These are phyloP conservation scores for Phytopythium sindhum DNA, from an alignment of 352 stramenopile genomes.

Conservation along the genomic window DNA sequence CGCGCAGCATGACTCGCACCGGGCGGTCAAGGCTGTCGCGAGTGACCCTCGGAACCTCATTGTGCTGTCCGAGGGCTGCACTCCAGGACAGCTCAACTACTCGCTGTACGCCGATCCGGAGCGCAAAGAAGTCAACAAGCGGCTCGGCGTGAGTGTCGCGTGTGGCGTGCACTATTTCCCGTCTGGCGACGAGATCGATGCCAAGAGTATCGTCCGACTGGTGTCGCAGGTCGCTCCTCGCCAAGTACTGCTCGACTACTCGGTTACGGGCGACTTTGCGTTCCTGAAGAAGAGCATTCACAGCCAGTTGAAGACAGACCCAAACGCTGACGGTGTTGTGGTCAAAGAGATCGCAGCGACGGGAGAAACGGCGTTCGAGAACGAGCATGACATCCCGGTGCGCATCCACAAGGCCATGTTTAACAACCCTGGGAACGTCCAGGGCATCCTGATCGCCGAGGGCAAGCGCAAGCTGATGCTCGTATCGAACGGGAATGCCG, in stretches of 20 bases:
- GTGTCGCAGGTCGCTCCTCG: slow-evolving; percentile 47
- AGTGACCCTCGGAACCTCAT: slow-evolving; percentile 80
- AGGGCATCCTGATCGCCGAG: slow-evolving; percentile 76
- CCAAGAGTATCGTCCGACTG: slow-evolving; percentile 82
- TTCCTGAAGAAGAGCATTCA: slow-evolving; percentile 63
- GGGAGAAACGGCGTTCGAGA: slow-evolving; percentile 35
- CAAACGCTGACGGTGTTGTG: slow-evolving; percentile 14
- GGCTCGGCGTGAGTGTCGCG: slow-evolving; percentile 55
- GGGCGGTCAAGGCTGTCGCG: slow-evolving; percentile 57
- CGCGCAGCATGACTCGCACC: slow-evolving; percentile 61
- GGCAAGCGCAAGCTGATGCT: slow-evolving; percentile 80
- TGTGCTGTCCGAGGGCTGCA: slow-evolving; percentile 82
- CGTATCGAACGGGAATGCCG: slow-evolving; percentile 59
- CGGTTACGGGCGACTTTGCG: slow-evolving; percentile 48
- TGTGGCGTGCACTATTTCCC: slow-evolving; percentile 86
- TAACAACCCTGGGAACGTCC: slow-evolving; percentile 69
- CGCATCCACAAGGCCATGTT: slow-evolving; percentile 86
- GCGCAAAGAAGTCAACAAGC: slow-evolving; percentile 66
- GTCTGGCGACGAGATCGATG: slow-evolving; percentile 80
- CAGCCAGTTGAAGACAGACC: slow-evolving; percentile 49
- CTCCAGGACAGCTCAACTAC: slow-evolving; percentile 78
- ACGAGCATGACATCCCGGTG: slow-evolving; percentile 53
- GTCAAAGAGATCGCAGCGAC: slow-evolving; percentile 31
- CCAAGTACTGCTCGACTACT: slow-evolving; percentile 70
- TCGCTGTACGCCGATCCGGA: slow-evolving; percentile 75